Conservation (phyloP, 176 grass and related monocot genomes). For the Pharus latifolius region DNA sequence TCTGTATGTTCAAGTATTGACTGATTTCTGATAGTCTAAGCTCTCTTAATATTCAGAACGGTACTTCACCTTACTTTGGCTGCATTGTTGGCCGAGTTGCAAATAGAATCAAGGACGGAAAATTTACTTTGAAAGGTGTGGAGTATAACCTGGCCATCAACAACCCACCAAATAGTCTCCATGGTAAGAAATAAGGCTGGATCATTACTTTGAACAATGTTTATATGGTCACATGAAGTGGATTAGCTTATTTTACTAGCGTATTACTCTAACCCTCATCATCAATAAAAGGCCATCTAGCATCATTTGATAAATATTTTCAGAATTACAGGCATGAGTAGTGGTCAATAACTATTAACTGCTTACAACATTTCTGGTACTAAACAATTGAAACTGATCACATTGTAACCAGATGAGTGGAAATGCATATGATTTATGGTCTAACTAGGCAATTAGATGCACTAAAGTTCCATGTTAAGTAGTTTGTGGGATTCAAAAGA, state of each 20-base stretch:
- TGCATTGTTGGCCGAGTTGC: conserved; percentile 87
- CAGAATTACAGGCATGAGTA: neutral
- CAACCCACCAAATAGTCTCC: conserved; percentile 67
- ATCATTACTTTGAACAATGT: neutral
- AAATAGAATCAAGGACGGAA: conserved; percentile 81
- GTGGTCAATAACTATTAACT: neutral
- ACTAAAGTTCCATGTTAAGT: neutral
- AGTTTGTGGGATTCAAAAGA: too few relatives aligned
- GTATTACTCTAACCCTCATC: too few relatives aligned
- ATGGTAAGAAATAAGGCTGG: conserved; percentile 33
- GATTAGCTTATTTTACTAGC: too few relatives aligned
- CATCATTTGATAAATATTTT: neutral
- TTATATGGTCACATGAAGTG: too few relatives aligned
- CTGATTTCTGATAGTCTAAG: conserved; percentile 12
- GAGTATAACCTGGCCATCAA: conserved; percentile 65
- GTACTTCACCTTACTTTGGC: conserved; percentile 68
- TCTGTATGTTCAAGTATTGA: neutral
- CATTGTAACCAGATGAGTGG: too few relatives aligned
- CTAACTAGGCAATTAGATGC: too few relatives aligned
- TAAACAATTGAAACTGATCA: neutral
- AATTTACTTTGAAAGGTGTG: conserved; percentile 58
- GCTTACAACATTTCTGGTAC: neutral
- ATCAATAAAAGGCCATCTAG: too few relatives aligned
- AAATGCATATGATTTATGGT: neutral
- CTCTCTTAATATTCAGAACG: conserved; percentile 47